Percentiles rank a stretch among this genome's conserved stretches.
These are phyloP conservation scores for Penicillium sp. DNA, from an alignment of 2,329 filamentous ascomycete genomes.

Conservation along the genomic window DNA sequence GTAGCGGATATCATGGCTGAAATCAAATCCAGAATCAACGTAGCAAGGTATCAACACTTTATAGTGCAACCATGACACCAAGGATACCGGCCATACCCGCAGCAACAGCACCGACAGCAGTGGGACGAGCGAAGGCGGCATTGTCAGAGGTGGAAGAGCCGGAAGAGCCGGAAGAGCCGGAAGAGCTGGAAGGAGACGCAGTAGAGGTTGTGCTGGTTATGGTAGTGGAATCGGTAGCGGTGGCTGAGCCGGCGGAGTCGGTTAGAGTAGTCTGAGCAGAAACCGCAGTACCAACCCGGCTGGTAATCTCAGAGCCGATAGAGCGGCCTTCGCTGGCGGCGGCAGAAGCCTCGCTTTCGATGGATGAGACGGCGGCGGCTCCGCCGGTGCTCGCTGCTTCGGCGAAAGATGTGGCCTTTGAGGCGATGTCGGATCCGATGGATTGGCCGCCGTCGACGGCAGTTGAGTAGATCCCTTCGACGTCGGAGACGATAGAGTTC, in stretches of 20 bases:
- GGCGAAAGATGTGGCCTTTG: constrained; percentile 11
- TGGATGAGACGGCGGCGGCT: constrained; percentile 17
- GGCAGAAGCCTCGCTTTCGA: constrained; percentile 16
- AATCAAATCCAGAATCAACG: neutral
- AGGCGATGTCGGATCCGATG: constrained; percentile 16
- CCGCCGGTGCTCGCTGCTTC: constrained; percentile 15
- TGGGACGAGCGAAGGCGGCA: constrained; percentile 23
- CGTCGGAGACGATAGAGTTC: constrained; percentile 19
- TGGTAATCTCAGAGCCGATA: constrained; percentile 17
- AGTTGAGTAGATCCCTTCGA: neutral
- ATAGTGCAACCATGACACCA: constrained; percentile 34
- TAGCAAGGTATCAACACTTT: constrained; percentile 13
- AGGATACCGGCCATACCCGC: constrained; percentile 32
- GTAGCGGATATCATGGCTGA: neutral
- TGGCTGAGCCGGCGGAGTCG: constrained; percentile 21
- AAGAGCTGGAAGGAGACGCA: constrained; percentile 5
- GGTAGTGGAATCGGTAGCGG: constrained; percentile 17
- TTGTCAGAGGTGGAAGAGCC: constrained; percentile 14
- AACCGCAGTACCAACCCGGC: constrained; percentile 13
- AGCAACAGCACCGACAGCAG: constrained; percentile 22
- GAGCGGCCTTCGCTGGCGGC: constrained; percentile 17
- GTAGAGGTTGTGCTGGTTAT: constrained; percentile 7
- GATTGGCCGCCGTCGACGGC: constrained; percentile 5
- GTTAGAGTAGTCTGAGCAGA: constrained; percentile 20
- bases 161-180: constrained; percentile 9